phyloP scores from a whole-genome alignment of 805 yeast genomes.

The Huiozyma sinensis region DNA sequence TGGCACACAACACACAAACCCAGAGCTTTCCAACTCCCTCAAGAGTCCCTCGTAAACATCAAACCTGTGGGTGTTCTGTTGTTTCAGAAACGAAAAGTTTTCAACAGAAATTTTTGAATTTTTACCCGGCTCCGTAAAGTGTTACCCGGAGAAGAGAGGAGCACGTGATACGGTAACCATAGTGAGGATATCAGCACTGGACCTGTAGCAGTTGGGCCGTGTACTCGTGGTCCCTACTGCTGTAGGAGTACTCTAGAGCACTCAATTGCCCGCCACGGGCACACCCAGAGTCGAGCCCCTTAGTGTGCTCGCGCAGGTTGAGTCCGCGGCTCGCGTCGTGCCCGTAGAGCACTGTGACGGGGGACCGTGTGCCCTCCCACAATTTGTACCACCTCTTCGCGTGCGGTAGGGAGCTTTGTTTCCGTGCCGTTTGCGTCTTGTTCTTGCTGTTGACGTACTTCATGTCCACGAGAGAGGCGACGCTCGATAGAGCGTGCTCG shows the following conservation, averaged over 20 bases:
- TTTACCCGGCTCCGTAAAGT: too few relatives aligned
- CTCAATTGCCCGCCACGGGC: conserved; percentile 60
- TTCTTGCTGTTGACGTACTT: conserved; percentile 57
- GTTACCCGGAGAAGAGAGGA: too few relatives aligned
- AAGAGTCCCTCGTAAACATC: too few relatives aligned
- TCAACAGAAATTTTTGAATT: too few relatives aligned
- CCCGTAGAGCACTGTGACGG: conserved; percentile 57
- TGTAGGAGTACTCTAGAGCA: conserved; percentile 34
- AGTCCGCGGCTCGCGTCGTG: conserved; percentile 81
- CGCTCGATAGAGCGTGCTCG: conserved; percentile 28
- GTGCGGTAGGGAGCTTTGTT: conserved; percentile 8
- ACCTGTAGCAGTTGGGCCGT: neutral
- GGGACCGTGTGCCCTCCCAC: conserved; percentile 33
- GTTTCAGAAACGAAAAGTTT: too few relatives aligned
- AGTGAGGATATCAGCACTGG: neutral
- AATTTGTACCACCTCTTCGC: conserved; percentile 46
- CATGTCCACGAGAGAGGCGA: conserved; percentile 56
- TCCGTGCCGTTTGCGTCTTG: conserved; percentile 34
- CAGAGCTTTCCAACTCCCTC: too few relatives aligned
- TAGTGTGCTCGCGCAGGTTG: conserved; percentile 49
- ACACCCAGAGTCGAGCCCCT: conserved; percentile 80
- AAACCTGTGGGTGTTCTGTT: too few relatives aligned
- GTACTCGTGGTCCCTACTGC: neutral
- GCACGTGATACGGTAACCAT: too few relatives aligned
- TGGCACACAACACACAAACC: too few relatives aligned